Evolutionary conservation across 345 rosid species (phyloP), one percentile per base, ranked within the genome.

Genomic region (Acer yangbiense): DNA sequence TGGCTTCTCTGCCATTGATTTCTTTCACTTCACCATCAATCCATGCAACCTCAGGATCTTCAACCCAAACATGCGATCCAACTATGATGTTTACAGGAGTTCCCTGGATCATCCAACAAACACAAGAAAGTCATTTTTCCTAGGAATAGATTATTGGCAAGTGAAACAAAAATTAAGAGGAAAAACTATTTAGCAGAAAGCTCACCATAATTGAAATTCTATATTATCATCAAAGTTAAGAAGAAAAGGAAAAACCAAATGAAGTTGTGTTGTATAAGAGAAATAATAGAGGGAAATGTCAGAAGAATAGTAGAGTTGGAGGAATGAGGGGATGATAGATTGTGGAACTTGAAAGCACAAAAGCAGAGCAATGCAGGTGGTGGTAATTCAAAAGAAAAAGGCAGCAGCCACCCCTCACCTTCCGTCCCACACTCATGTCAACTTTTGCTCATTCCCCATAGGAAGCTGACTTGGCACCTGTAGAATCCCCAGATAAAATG

Each of bases 61-160:
- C 89, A 18, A 65, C 83, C 93, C 93, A 90, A 32, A 87, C 93
- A 70, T 85, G 87, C 39, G 93, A 87, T 79, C 91, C 90, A 58
- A 88, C 89, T 72, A 84, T 84, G 82, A 90, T 83, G 72, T 86
- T 88, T 43, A 82, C 89, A 14, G 90, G 82, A 72, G 90, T 86
- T 74, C 84, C 92, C 92, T 89, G 78, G 78, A 79, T 57, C 62
- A 52, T 75, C 71, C 14, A 76, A 58, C 55, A 77, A 72, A 77
- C 46, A 43, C 35, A 74, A 16, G 23, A 21, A 68, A 54, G 63
- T 71, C 29, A 41, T 52, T 61, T 57, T 74, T 63, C 54, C 72
- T 66, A 58, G 48, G 23, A 65, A 69, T 25, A 7, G 39, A 75
- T 65, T 66, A 69, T 9, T 25, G 13, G 43, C 55, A 29, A 73